These are phyloP conservation scores for Moelleriella libera DNA, from an alignment of 2,329 filamentous ascomycete species.

Conservation along the genomic window DNA sequence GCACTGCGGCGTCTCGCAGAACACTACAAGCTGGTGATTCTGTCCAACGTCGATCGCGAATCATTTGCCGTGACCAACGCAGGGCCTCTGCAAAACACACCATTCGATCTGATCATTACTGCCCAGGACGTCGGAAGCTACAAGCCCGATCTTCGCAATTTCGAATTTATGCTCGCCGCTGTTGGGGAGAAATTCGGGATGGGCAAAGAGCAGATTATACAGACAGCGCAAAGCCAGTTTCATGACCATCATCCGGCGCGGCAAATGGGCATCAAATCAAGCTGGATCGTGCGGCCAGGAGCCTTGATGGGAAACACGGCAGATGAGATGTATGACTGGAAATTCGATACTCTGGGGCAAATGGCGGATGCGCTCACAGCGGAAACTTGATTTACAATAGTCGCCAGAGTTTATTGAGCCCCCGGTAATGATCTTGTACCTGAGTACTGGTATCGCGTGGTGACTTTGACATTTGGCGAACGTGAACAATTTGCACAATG, in stretches of 20 bases:
- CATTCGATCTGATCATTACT: slow-evolving; percentile 51
- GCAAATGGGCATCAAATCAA: slow-evolving; percentile 42
- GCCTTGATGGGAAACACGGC: slow-evolving; percentile 20
- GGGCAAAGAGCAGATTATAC: slow-evolving; percentile 37
- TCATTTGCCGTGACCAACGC: slow-evolving; percentile 12
- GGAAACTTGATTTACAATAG: too few relatives aligned
- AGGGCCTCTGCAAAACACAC: slow-evolving; percentile 28
- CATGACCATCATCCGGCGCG: slow-evolving; percentile 55
- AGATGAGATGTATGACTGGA: slow-evolving; percentile 25
- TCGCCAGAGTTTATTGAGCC: too few relatives aligned
- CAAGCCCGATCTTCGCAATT: slow-evolving; percentile 53
- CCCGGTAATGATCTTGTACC: too few relatives aligned
- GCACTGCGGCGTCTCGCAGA: slow-evolving; percentile 33
- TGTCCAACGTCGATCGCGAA: slow-evolving; percentile 43
- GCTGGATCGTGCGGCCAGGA: slow-evolving; percentile 42
- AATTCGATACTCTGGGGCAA: slow-evolving; percentile 41
- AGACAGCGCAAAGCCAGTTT: slow-evolving; percentile 53
- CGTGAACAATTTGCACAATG: too few relatives aligned
- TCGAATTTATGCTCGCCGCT: slow-evolving; percentile 46
- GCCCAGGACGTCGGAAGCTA: slow-evolving; percentile 59
- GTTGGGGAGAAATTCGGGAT: slow-evolving; percentile 40
- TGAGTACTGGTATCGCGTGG: too few relatives aligned
- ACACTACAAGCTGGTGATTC: slow-evolving; percentile 42
- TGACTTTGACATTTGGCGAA: too few relatives aligned
- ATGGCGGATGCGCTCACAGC: slow-evolving; percentile 39